phyloP scores from a whole-genome alignment of 768 basidiomycete genomes.

The Lactarius quietus region DNA sequence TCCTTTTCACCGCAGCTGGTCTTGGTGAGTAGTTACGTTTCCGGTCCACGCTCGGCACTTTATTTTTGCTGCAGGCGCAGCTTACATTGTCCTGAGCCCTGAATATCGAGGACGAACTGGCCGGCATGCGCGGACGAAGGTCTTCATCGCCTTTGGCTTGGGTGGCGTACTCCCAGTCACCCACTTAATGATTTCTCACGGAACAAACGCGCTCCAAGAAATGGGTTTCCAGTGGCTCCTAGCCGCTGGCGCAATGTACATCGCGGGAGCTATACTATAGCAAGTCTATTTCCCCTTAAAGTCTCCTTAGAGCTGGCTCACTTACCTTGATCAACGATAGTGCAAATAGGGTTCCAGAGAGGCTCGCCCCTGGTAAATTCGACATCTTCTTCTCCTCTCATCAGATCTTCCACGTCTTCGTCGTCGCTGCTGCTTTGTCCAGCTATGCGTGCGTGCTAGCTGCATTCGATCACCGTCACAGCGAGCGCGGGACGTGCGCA shows the following conservation, averaged over 20 bases:
- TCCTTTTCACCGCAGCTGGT: conserved; percentile 50
- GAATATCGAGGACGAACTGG: conserved; percentile 73
- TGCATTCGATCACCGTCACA: conserved; percentile 58
- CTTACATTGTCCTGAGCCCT: conserved; percentile 75
- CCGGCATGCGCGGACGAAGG: conserved; percentile 68
- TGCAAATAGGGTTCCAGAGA: conserved; percentile 80
- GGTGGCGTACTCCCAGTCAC: conserved; percentile 64
- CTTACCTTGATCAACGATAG: conserved; percentile 39
- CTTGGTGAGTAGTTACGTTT: conserved; percentile 44
- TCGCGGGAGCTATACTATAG: conserved; percentile 78
- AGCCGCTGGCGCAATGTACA: conserved; percentile 68
- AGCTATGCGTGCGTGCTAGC: conserved; percentile 60
- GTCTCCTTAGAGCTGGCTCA: conserved; percentile 23
- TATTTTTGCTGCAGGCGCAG: conserved; percentile 43
- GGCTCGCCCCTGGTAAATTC: conserved; percentile 69
- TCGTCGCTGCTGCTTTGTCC: conserved; percentile 65
- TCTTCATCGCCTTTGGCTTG: conserved; percentile 78
- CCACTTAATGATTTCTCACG: conserved; percentile 61
- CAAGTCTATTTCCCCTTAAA: conserved; percentile 43
- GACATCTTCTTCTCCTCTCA: conserved; percentile 80
- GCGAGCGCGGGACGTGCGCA: conserved; percentile 13
- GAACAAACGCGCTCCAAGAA: conserved; percentile 47
- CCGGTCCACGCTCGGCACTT: background rate
- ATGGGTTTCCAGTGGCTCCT: conserved; percentile 74
- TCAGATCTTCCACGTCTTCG: conserved; percentile 85